Evolutionary conservation across 345 rosid genomes (phyloP).

Genomic region (Melaleuca alternifolia): DNA sequence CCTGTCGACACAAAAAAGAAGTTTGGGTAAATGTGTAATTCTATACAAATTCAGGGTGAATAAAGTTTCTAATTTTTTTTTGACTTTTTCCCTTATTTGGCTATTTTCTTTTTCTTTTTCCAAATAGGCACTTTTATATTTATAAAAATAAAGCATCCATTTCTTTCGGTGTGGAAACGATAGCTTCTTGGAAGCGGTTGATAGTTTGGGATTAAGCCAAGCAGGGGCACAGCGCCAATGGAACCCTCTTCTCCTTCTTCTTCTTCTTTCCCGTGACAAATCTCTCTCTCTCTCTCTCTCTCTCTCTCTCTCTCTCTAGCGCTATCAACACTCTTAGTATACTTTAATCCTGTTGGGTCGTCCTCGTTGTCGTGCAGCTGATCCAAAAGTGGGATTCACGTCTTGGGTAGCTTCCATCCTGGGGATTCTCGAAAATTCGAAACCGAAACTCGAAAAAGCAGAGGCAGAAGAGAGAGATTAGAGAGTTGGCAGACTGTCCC

Average conservation of each 20-base stretch:
- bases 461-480: too few species aligned
- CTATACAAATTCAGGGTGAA: too few species aligned
- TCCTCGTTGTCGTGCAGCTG: neutral
- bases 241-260: neutral
- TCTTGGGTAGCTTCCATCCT: neutral
- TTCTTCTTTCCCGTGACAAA: neutral
- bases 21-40: too few species aligned
- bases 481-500: too few species aligned
- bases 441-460: too few species aligned
- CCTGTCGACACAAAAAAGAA: too few species aligned
- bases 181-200: neutral
- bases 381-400: neutral
- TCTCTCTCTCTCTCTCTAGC: neutral
- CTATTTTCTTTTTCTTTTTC: too few species aligned
- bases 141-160: neutral
- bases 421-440: too few species aligned
- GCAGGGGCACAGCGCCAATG: neutral
- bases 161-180: neutral
- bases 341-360: neutral
- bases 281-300: neutral
- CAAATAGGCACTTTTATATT: too few species aligned
- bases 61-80: too few species aligned
- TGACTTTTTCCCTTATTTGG: neutral
- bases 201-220: neutral
- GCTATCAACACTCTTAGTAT: neutral